phyloP scores from a whole-genome alignment of 208 protist species.

The Crithidia expoeki region DNA sequence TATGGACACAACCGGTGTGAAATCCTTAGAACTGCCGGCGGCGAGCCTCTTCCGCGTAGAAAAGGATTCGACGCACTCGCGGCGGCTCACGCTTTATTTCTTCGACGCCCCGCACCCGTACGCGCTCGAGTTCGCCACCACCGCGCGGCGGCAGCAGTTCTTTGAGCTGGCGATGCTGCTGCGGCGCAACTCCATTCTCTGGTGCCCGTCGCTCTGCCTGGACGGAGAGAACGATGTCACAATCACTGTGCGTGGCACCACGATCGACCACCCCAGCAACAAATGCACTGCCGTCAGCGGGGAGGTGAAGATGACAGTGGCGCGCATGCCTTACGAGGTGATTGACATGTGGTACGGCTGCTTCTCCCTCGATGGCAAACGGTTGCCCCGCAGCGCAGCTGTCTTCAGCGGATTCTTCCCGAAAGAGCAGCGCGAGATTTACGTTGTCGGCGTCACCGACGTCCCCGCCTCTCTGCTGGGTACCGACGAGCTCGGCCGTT shows the following conservation, averaged over 20 bases:
- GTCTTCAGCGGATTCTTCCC: slow-evolving; percentile 77
- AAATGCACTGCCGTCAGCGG: slow-evolving; percentile 33
- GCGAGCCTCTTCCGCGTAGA: slow-evolving; percentile 72
- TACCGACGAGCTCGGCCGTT: slow-evolving; percentile 46
- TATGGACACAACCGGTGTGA: slow-evolving; percentile 52
- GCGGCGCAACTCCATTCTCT: slow-evolving; percentile 73
- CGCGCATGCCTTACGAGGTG: slow-evolving; percentile 82
- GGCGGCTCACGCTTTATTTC: slow-evolving; percentile 68
- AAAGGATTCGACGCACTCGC: slow-evolving; percentile 43
- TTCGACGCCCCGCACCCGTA: slow-evolving; percentile 76
- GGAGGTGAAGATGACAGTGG: slow-evolving; percentile 60
- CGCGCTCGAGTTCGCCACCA: slow-evolving; percentile 67
- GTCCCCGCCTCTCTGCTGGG: slow-evolving; percentile 51
- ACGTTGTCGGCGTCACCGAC: slow-evolving; percentile 71
- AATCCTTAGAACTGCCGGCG: slow-evolving; percentile 51
- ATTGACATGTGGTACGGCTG: slow-evolving; percentile 82
- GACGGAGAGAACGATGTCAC: slow-evolving; percentile 61
- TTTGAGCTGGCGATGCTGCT: slow-evolving; percentile 75
- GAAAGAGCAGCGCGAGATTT: slow-evolving; percentile 67
- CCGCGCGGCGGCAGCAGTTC: slow-evolving; percentile 57
- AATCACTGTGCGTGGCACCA: slow-evolving; percentile 73
- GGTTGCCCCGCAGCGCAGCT: slow-evolving; percentile 51
- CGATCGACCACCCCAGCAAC: slow-evolving; percentile 52
- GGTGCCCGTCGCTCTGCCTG: slow-evolving; percentile 69
- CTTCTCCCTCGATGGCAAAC: slow-evolving; percentile 62